Evolutionary conservation across 306 rosid genomes (phyloP).

Genomic region (Glycine latifolia): DNA sequence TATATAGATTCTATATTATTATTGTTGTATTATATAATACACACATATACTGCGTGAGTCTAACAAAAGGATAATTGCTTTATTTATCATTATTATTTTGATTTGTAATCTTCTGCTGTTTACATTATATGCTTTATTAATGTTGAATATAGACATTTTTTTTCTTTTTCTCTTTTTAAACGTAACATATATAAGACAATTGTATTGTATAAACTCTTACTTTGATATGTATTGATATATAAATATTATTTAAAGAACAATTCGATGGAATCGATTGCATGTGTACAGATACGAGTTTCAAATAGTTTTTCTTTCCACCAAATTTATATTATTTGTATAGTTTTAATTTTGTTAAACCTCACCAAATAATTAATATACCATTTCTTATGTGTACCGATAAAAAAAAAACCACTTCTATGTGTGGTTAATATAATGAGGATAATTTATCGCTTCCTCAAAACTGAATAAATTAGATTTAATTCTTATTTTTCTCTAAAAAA

Average conservation of each 20-base stretch:
- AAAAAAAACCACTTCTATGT: too few species aligned
- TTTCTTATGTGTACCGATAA: not conserved
- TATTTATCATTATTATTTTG: slow-evolving; percentile 9
- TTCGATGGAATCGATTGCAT: not conserved
- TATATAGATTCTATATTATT: too few species aligned
- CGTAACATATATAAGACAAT: not conserved
- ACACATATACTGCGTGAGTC: not conserved
- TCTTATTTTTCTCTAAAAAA: not conserved
- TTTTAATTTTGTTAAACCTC: not conserved
- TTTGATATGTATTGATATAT: not conserved
- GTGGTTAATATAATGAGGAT: not conserved
- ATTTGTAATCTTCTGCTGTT: not conserved
- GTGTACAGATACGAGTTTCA: not conserved
- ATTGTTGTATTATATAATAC: too few species aligned
- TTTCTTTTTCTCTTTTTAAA: not conserved
- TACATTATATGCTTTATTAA: too few species aligned
- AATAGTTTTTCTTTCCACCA: not conserved
- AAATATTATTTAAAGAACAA: not conserved
- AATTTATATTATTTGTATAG: not conserved
- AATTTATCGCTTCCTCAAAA: not conserved
- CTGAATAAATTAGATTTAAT: not conserved
- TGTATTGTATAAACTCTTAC: not conserved
- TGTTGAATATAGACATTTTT: not conserved
- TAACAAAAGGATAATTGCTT: slow-evolving; percentile 15
- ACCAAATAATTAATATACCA: not conserved